A percentile compares a stretch with the other conserved stretches of the same genome.
Evolutionary conservation across 305 asterid genomes (phyloP).

Genomic region (Rubia occidens): DNA sequence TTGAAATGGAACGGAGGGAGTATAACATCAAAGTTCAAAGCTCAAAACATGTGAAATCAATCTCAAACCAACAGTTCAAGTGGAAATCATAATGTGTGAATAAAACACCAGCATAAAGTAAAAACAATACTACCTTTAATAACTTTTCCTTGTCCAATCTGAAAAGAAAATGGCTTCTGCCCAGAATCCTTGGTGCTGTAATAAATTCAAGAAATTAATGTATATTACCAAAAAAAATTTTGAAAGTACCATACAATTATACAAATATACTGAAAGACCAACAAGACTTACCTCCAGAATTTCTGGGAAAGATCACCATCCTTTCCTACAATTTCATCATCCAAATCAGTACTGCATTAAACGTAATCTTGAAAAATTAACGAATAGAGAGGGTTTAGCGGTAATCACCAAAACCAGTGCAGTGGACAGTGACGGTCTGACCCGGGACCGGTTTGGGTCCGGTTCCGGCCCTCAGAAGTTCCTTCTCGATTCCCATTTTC

Average conservation of each 20-base stretch:
- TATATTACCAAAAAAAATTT: not conserved
- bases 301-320: slow-evolving; percentile 53
- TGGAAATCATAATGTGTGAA: not conserved
- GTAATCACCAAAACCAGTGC: slow-evolving; percentile 67
- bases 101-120: not conserved
- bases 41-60: not conserved
- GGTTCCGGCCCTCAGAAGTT: slow-evolving; percentile 43
- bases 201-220: not conserved
- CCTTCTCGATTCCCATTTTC: slow-evolving; percentile 58
- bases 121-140: slow-evolving; percentile 77
- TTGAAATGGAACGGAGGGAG: too few species aligned
- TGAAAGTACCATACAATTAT: slow-evolving; percentile 7
- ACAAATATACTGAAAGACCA: slow-evolving; percentile 12
- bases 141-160: slow-evolving; percentile 72
- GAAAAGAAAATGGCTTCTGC: slow-evolving; percentile 77
- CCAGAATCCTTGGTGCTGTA: slow-evolving; percentile 94
- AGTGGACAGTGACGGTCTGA: slow-evolving; percentile 83
- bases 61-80: not conserved
- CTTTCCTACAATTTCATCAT: slow-evolving; percentile 34
- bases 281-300: slow-evolving; percentile 79
- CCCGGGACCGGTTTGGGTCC: slow-evolving; percentile 73
- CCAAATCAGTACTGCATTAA: not conserved
- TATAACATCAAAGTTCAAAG: not conserved
- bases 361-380: not conserved
- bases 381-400: not conserved